Evolutionary conservation across 2,329 filamentous ascomycete genomes (phyloP), one percentile per base, ranked within the genome.

Genomic region (Colletotrichum tofieldiae): DNA sequence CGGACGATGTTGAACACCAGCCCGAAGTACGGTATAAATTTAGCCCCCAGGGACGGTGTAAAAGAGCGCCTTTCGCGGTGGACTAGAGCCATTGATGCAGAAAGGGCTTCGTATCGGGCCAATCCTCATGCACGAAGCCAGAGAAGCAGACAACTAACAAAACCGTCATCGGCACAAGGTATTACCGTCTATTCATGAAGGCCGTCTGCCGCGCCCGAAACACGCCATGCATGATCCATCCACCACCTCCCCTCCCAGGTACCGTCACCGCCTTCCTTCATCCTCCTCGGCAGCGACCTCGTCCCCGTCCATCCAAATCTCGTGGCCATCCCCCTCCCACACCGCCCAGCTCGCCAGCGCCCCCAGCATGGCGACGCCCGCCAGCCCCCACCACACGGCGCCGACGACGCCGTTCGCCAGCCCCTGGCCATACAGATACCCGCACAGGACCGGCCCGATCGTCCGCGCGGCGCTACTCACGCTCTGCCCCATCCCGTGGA

Each of bases 241-340:
- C 2, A 35, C 52, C 32, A 37, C 3, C 29, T 6, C 8, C 29
- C 5, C 2, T 3, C 12, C 35, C 54, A 9, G 8, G 29, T 12
- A 18, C 7, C 29, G 23, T 51, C n/a, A 35, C 43, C 29, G 41
- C 58, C 59, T 47, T 2, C 29, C 43, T 11, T 51, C 56, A n/a
- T 72, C 70, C 26, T 66, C 60, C 26, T 79, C 78, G 41, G 45
- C 60, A 41, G 45, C 60, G 18, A 87, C 87, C 37, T 88, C 86
- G 74, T 92, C 91, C 0, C 90, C 91, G 37, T 91, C 88, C 2
- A 93, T 78, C 84, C 90, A 85, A 56, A 93, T 88, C 78, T 92
- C 91, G 78, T 92, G 90, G 0, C 91, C 91, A 76, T 91, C 83
- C 0, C 91, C 90, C 75, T 93, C 91, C 63, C 81, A 82, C 11